phyloP scores from a whole-genome alignment of 202 grass and related monocot species.

The Zizania palustris region DNA sequence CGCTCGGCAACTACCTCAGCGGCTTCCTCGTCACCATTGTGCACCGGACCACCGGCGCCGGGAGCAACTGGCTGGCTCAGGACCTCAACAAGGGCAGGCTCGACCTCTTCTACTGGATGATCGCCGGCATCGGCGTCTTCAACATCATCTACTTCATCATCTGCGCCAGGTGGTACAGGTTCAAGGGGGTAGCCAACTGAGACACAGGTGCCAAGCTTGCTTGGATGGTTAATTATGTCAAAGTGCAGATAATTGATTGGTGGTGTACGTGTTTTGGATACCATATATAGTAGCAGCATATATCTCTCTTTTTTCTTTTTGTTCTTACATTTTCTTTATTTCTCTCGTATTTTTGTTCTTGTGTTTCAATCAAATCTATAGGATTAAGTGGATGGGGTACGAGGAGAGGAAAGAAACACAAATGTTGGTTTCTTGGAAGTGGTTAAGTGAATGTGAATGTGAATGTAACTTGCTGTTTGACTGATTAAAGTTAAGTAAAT shows the following conservation, averaged over 20 bases:
- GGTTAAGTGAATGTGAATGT: conserved; percentile 28
- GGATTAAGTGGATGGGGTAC: conserved; percentile 21
- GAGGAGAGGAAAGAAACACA: conserved; percentile 46
- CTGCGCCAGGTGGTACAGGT: conserved; percentile 97
- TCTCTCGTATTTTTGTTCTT: conserved; percentile 23
- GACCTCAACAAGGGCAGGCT: conserved; percentile 81
- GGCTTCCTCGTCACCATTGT: conserved; percentile 75
- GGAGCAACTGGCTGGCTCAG: conserved; percentile 78
- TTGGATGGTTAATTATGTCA: conserved; percentile 10
- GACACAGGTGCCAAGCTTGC: background rate
- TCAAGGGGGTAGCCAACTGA: conserved; percentile 70
- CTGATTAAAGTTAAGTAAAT: background rate
- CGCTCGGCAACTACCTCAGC: conserved; percentile 81
- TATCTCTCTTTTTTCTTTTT: background rate
- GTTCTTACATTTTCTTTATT: background rate
- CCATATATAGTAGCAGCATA: conserved; percentile 13
- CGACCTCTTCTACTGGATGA: conserved; percentile 82
- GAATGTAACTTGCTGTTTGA: background rate
- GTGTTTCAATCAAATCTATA: conserved; percentile 33
- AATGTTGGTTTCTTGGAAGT: conserved; percentile 55
- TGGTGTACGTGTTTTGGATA: conserved; percentile 34
- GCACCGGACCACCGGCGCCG: conserved; percentile 50
- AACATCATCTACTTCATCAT: conserved; percentile 82
- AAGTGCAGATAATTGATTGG: conserved; percentile 40
- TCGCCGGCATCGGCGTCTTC: conserved; percentile 71